phyloP scores from a whole-genome alignment of 2,329 filamentous ascomycete genomes.

The Botrytis elliptica region DNA sequence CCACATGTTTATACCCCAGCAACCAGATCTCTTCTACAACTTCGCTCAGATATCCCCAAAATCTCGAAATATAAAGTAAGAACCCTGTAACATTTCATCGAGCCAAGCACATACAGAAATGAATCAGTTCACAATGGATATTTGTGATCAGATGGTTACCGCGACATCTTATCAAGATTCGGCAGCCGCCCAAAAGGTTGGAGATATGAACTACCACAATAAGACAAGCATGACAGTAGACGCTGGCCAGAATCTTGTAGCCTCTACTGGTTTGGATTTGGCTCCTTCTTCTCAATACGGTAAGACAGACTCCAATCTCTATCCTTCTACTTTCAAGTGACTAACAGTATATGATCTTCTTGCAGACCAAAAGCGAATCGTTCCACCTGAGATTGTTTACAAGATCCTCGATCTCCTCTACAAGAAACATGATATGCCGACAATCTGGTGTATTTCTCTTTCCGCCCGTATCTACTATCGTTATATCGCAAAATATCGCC shows the following conservation, averaged over 20 bases:
- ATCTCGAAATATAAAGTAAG: background rate
- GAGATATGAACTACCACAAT: background rate
- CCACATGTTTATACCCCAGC: background rate
- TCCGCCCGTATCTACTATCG: background rate
- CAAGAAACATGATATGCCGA: background rate
- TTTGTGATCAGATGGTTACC: background rate
- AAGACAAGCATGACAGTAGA: background rate
- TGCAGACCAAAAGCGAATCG: background rate
- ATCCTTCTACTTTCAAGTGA: background rate
- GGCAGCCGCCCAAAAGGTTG: background rate
- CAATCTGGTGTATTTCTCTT: background rate
- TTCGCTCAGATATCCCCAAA: background rate
- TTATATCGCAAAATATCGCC: background rate
- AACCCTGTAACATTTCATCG: background rate
- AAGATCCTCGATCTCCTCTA: background rate
- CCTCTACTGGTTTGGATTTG: background rate
- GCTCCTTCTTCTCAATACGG: background rate
- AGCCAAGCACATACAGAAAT: background rate
- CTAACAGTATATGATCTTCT: background rate
- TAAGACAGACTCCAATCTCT: background rate
- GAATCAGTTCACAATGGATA: background rate
- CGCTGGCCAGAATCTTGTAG: background rate
- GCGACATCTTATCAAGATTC: background rate
- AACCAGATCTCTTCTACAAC: background rate
- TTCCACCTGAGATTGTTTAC: background rate